A percentile compares a stretch with the other conserved stretches of the same genome.
phyloP scores from a whole-genome alignment of 441 rosid species.

The Syzygium syzygioides region DNA sequence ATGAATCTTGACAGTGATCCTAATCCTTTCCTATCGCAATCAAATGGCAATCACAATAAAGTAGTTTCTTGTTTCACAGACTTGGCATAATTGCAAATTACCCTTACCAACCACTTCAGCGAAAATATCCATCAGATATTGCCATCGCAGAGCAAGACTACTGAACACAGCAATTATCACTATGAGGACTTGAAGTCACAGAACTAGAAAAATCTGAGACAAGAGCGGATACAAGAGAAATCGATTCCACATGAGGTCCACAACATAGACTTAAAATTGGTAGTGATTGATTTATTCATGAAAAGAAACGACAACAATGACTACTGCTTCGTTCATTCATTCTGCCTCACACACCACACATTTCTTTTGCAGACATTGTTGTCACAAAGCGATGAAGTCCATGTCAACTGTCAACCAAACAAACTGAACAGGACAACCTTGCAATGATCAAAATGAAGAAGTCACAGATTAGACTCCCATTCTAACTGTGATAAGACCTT shows the following conservation, averaged over 20 bases:
- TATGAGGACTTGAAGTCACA: background rate
- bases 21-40: background rate
- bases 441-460: background rate
- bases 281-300: no score
- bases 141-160: background rate
- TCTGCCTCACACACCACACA: no score
- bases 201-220: background rate
- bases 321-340: no score
- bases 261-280: no score
- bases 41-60: background rate
- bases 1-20: background rate
- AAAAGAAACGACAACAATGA: no score
- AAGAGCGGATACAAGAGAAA: no score
- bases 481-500: background rate
- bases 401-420: background rate
- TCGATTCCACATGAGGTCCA: no score
- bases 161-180: rapidly evolving
- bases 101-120: background rate
- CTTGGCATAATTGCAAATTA: background rate
- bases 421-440: background rate
- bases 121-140: background rate
- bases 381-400: background rate
- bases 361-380: no score
- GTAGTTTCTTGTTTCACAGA: background rate
- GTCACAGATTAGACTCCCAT: background rate